Base-by-base conservation (phyloP, 768 basidiomycete species). In the Tricholoma furcatifolium region DNA sequence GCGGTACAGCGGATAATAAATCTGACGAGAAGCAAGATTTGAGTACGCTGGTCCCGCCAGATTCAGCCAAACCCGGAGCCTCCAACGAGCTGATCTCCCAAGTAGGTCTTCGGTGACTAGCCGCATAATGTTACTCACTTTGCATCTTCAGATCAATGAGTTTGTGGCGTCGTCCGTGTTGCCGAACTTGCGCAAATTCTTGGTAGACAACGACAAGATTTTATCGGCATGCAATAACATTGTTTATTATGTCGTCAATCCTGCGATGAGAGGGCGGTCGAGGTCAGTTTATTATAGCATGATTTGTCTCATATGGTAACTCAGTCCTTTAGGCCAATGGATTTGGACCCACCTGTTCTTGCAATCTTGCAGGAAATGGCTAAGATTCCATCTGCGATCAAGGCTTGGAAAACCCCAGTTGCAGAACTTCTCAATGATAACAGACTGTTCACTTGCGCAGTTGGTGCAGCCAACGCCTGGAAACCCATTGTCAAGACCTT, bases 181-280 rank as follows among this genome's bases (percentile, higher is more conserved):
- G 10, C 91, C 93, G 2, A 84, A 82, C 59, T 60, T 96, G 50
- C 83, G 93, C 17, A 82, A 79, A 58, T 85, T 97, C 66, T 71
- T 96, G 47, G 72, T 86, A 58, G 96, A 98, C 57, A 81, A 82
- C 34, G 96, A 98, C 69, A 91, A 85, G 69, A 79, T 94, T 17
- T 70, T 82, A 10, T 76, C 82, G n/a, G 79, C 84, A 6, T 95
- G 91, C 67, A 87, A 76, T 51, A 93, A 90, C 60, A 83, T 98
- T 39, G 76, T 91, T 15, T 89, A 93, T 60, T 91, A 92, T 61
- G 81, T 96, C 39, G 77, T 96, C 30, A 82, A 77, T 36, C 92
- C 95, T 1, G 82, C 86, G 1, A 75, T 96, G 73, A 90, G 89
- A 66, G 82, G 83, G 23, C 88, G 86, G 62, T 68, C 84, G 32